Base-by-base conservation (phyloP, 148 eudicot species). In the Oxyria digyna region DNA sequence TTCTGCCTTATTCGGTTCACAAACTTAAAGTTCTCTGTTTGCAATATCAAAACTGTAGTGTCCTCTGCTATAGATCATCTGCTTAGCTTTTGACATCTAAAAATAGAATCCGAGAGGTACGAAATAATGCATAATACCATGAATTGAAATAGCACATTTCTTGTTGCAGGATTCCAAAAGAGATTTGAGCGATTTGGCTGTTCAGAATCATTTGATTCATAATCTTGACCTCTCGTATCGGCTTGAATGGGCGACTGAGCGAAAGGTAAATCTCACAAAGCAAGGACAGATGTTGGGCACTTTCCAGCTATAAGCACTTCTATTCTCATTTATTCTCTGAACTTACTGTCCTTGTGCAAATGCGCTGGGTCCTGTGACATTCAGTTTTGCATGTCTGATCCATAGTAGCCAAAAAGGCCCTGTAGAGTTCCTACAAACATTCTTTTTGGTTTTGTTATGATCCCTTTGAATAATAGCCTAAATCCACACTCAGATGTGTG, bases 191-290 rank as follows among this genome's bases (percentile, higher is more conserved):
- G 95, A 88, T 69, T 70, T 71, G 73, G 97, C 90, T 66, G 77
- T 80, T 72, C 72, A 84, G 76, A 86, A 79, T 78, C 70, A 80
- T 63, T 76, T 87, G 82, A 80, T 86, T 71, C 93, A 83, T 46
- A 86, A 86, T 78, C 86, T 93, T 42, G 98, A 93, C 73, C 84
- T 93, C 63, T 93, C 97, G 35, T 90, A 93, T 75, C 81, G 84
- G 67, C 79, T 93, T 41, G 89, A 82, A 75, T 93, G 98, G 98
- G 83, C 76, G 64, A 89, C 86, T 49, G 83, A 85, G 68, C 88
- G 87, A 69, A 84, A 84, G 80, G 85, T 90, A 42, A 77, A 76
- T 26, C 90, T 93, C 37, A 55, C 72, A 37, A 83, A 82, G 69
- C 98, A 86, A 68, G 94, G 87, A 32, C 86, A 82, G 23, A 88